Base-by-base conservation (phyloP, 331 rosid genomes). In the Arachis monticola region DNA sequence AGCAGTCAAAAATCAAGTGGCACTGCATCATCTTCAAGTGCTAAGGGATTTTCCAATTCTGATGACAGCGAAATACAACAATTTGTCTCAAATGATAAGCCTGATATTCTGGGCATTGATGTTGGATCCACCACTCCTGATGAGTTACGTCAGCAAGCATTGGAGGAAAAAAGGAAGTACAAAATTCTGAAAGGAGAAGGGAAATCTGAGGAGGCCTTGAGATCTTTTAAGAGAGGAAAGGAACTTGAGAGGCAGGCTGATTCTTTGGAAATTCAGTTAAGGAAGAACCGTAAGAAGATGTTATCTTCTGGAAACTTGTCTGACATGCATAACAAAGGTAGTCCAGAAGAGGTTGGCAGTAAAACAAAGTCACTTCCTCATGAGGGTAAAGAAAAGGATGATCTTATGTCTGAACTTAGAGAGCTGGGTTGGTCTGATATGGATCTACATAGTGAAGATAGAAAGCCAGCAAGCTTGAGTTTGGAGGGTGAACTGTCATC, bases 211-310 rank as follows among this genome's bases (percentile, higher is more conserved):
- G 99, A 94, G 80, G 99, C 97, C 64, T 77, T 94, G 67, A 86
- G 68, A 87, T 90, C 97, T 70, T 94, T 92, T 77, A 92, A 94
- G 91, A 88, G 91, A 85, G 96, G 95, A 67, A 94, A 94, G 85
- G 99, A 94, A 85, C 96, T 94, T 69, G 99, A 92, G 82, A 88
- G 97, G 91, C 93, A 92, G 87, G 99, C 99, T 69, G 96, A 88
- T 31, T 86, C 97, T 42, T 82, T 94, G 96, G 99, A 94, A 84
- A 47, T 83, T 75, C 82, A 83, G 5, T 72, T 90, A 60, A 87
- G 97, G 84, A 94, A 82, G 83, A 79, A 44, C 61, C 90, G 88
- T 69, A 92, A 77, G 84, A 94, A 83, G 81, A 76, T 69, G 68
- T 55, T 82, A 69, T 77, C 82, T 58, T 85, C 91, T 65, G 85